These are phyloP conservation scores for Albophoma yamanashiensis DNA, from an alignment of 2,329 filamentous ascomycete genomes.

Conservation along the genomic window DNA sequence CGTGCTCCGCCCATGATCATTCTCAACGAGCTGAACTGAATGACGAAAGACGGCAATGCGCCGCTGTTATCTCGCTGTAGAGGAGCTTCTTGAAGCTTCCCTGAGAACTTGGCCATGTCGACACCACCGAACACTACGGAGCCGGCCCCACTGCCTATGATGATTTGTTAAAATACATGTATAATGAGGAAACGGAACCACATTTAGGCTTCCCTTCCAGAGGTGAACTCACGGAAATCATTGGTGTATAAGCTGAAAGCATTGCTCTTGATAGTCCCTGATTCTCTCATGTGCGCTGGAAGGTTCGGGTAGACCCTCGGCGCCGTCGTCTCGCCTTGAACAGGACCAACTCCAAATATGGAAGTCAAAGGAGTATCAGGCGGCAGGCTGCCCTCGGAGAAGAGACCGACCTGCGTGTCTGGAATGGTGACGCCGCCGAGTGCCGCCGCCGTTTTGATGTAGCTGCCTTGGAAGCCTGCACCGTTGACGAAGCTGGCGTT, in stretches of 20 bases:
- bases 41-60: background rate
- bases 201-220: background rate
- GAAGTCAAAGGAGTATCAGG: background rate
- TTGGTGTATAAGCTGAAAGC: background rate
- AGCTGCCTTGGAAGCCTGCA: background rate
- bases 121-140: slow-evolving; percentile 1
- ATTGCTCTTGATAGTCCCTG: background rate
- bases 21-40: background rate
- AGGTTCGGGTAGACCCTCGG: background rate
- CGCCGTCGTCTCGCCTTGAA: background rate
- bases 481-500: background rate
- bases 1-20: background rate
- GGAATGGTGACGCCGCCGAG: background rate
- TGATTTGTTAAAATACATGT: background rate
- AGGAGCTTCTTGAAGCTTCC: background rate
- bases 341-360: background rate
- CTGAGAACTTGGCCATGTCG: background rate
- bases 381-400: background rate
- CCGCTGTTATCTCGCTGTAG: background rate
- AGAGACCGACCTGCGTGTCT: background rate
- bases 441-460: background rate
- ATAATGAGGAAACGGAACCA: background rate
- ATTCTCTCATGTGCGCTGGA: background rate
- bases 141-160: background rate
- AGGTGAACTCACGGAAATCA: background rate